Conservation (phyloP, 2,329 filamentous ascomycete species). For the Xylariales sp. region DNA sequence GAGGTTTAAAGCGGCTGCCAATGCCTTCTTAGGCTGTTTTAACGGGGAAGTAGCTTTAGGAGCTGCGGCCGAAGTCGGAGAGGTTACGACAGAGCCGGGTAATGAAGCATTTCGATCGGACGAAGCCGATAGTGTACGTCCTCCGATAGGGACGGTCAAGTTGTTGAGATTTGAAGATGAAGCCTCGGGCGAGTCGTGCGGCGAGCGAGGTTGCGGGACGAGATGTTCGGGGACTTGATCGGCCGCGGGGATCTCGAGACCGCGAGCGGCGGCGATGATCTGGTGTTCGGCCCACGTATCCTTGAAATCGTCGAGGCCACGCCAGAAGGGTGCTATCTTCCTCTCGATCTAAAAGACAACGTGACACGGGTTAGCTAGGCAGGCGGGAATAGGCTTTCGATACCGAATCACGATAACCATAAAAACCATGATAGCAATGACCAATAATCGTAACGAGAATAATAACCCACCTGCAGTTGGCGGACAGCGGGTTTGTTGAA, state of each 20-base stretch:
- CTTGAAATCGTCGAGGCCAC: constrained; percentile 88
- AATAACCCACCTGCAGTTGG: constrained; percentile 80
- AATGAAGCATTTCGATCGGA: constrained; percentile 76
- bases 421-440: background rate
- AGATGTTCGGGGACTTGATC: constrained; percentile 81
- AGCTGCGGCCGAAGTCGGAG: constrained; percentile 62
- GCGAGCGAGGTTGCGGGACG: constrained; percentile 60
- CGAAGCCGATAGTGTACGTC: constrained; percentile 80
- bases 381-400: background rate
- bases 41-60: constrained; percentile 70
- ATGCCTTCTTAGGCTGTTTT: constrained; percentile 86
- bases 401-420: background rate
- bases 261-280: constrained; percentile 89
- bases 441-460: constrained; percentile 7
- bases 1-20: constrained; percentile 83
- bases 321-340: constrained; percentile 93
- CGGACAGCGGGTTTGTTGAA: constrained; percentile 90
- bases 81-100: constrained; percentile 69
- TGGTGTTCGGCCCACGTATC: constrained; percentile 94
- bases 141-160: constrained; percentile 82
- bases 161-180: constrained; percentile 74
- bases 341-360: constrained; percentile 79
- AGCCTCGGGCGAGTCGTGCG: constrained; percentile 59
- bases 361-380: constrained; percentile 36
- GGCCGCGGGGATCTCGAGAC: constrained; percentile 83